phyloP scores from a whole-genome alignment of 1,139 yeast species.

The Zygosaccharomyces pseudobailii region DNA sequence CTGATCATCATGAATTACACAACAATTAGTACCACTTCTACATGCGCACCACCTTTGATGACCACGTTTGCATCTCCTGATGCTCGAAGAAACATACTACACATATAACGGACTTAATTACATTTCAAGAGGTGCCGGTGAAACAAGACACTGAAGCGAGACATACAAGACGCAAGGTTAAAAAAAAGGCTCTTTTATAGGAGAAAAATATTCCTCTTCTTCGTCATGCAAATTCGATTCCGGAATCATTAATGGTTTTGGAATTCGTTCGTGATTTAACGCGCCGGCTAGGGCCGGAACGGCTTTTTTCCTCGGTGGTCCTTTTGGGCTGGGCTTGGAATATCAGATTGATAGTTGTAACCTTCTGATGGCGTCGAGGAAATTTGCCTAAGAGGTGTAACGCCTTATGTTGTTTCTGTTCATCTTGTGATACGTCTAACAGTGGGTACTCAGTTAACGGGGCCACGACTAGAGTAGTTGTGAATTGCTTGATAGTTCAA shows the following conservation, averaged over 20 bases:
- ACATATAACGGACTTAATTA: not conserved
- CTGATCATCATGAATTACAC: constrained; percentile 5
- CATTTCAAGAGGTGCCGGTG: not conserved
- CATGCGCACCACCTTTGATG: not conserved
- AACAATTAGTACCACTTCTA: not conserved
- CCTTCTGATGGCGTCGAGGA: too few relatives aligned
- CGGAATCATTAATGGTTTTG: not conserved
- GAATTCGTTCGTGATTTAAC: not conserved
- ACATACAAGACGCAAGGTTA: not conserved
- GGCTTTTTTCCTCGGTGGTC: not conserved
- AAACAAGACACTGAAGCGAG: too few relatives aligned
- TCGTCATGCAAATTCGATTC: not conserved
- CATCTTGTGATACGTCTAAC: too few relatives aligned
- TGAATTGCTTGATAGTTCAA: too few relatives aligned
- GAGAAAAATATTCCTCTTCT: not conserved
- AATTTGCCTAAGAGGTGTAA: too few relatives aligned
- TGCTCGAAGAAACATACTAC: not conserved
- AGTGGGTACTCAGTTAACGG: too few relatives aligned
- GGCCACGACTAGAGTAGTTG: too few relatives aligned
- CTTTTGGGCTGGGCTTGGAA: not conserved
- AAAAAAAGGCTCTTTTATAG: not conserved
- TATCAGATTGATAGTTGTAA: not conserved
- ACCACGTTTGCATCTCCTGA: not conserved
- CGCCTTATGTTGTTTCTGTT: too few relatives aligned
- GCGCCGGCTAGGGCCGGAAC: not conserved